Conservation (phyloP, 768 basidiomycete genomes). For the Collybia mongolica region DNA sequence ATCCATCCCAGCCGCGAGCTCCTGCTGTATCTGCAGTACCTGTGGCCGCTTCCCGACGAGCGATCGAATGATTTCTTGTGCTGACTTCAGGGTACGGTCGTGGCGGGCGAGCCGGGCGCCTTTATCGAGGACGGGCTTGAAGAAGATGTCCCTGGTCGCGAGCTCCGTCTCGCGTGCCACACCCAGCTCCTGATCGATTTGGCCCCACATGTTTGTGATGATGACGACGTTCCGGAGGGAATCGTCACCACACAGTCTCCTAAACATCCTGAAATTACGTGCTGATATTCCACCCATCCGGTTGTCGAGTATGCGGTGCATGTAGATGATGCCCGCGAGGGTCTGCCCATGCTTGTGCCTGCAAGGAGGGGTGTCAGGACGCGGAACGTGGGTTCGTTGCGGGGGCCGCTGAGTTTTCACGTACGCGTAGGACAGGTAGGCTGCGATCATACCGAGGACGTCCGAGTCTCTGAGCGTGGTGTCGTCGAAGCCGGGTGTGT, state of each 20-base stretch:
- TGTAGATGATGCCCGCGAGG: conserved; percentile 53
- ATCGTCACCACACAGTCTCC: conserved; percentile 8
- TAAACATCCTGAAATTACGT: conserved; percentile 12
- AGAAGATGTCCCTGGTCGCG: conserved; percentile 38
- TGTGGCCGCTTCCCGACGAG: conserved; percentile 39
- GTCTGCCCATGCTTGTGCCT: conserved; percentile 34
- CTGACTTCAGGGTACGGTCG: conserved; percentile 35
- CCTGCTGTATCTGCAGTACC: conserved; percentile 51
- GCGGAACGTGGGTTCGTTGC: background rate
- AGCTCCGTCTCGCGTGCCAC: conserved; percentile 47
- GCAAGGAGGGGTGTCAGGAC: background rate
- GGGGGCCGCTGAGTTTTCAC: conserved; percentile 5
- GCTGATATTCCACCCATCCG: conserved; percentile 33
- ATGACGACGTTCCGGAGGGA: conserved; percentile 10
- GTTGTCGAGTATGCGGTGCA: conserved; percentile 54
- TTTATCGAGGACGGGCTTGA: conserved; percentile 49
- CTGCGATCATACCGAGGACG: conserved; percentile 47
- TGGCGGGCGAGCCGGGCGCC: conserved; percentile 46
- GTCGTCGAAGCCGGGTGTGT: conserved; percentile 64
- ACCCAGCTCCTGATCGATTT: conserved; percentile 3
- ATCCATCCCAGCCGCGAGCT: conserved; percentile 46
- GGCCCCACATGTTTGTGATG: conserved; percentile 11
- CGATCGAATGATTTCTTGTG: conserved; percentile 38
- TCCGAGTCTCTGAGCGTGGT: conserved; percentile 46
- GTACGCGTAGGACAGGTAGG: conserved; percentile 34